Conservation (phyloP, 192 early-diverging fungal genomes). For the Coemansia umbellata region DNA sequence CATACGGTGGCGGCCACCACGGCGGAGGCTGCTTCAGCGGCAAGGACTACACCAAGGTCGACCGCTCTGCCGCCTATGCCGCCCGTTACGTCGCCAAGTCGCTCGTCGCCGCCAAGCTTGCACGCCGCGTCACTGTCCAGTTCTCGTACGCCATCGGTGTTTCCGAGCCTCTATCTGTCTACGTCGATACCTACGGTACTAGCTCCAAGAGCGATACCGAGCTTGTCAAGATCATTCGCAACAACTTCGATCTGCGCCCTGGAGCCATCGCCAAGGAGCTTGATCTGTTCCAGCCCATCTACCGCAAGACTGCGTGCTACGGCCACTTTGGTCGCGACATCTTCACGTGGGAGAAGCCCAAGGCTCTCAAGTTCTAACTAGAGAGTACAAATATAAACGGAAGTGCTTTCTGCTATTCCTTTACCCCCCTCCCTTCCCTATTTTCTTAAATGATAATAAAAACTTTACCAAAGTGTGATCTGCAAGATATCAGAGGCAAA, state of each 20-base stretch:
- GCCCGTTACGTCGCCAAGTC: slow-evolving; percentile 99
- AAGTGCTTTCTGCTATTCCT: too few species aligned
- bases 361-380: slow-evolving; percentile 67
- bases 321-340: slow-evolving; percentile 90
- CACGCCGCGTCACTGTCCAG: slow-evolving; percentile 90
- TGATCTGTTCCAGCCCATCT: slow-evolving; percentile 97
- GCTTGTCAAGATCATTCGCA: slow-evolving; percentile 89
- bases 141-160: slow-evolving; percentile 99
- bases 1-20: slow-evolving; percentile 93
- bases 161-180: slow-evolving; percentile 94
- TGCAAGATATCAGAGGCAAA: too few species aligned
- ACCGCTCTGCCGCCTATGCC: slow-evolving; percentile 97
- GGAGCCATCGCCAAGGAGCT: slow-evolving; percentile 98
- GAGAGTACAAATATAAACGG: too few species aligned
- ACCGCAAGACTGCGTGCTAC: slow-evolving; percentile 94
- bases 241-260: slow-evolving; percentile 98
- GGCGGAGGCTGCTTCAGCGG: slow-evolving; percentile 99
- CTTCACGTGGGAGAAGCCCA: slow-evolving; percentile 93
- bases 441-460: too few species aligned
- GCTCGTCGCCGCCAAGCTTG: slow-evolving; percentile 86
- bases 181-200: slow-evolving; percentile 96
- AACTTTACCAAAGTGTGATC: too few species aligned
- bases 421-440: too few species aligned
- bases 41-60: slow-evolving; percentile 99
- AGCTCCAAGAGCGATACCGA: slow-evolving; percentile 85